Evolutionary conservation across 2,329 filamentous ascomycete species (phyloP), one percentile per base, ranked within the genome.

Genomic region (Madurella fahalii): DNA sequence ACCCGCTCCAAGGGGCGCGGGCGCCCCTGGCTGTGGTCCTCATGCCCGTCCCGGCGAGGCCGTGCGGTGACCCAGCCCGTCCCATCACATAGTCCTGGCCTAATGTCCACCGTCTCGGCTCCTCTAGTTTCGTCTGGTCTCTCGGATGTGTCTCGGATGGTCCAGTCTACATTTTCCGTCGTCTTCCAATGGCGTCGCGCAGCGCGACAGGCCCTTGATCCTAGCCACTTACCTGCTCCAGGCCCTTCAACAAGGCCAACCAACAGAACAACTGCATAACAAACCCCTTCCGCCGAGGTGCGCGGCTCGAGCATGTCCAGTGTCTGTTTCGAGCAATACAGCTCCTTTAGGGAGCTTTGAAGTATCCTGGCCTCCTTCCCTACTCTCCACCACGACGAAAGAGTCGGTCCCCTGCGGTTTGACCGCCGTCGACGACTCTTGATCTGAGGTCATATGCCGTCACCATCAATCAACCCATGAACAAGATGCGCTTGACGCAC

Each of bases 181-280:
- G 37, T 40, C 43, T 9, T 53, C 58, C 56, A 59, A 59, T 62
- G 30, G 53, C 42, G 25, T 12, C 9, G 30, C 34, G 13, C 25
- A 9, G 11, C 9, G 34, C 34, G 9, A 37, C 34, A 37, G 9
- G 34, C 34, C 34, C 34, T 37, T 37, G 34, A 37, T 15, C 34
- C 13, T 37, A 37, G 34, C 25, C 25, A 25, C 25, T 41, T 17
- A 16, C 40, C 40, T 41, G 40, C 40, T 25, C 25, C 25, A 25
- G 25, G 25, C 25, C 25, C 25, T 25, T 25, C 25, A 25, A 25
- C 25, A 25, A 25, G 25, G 25, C 7, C 25, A 25, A 7, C 25
- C 25, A 25, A 25, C 25, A 25, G 25, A 25, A 25, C 25, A 25
- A 25, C 25, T 25, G 25, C 25, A 25, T 25, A 25, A 25, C 25